Conservation (phyloP, 2,329 filamentous ascomycete genomes). For the Westerdykella aurantiaca region DNA sequence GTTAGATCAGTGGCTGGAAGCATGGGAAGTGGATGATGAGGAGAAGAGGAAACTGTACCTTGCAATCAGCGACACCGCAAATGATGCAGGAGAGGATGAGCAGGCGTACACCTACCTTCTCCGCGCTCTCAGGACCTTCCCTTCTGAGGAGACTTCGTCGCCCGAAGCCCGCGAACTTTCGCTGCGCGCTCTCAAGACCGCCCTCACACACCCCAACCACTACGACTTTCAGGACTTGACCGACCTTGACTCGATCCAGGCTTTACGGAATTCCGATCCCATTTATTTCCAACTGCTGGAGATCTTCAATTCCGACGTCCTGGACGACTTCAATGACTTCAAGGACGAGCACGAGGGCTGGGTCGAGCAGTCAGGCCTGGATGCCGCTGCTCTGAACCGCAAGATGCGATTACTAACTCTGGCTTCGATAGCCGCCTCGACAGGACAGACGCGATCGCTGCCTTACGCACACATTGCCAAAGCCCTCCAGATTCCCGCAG, state of each 20-base stretch:
- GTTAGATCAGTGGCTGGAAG: conserved; percentile 72
- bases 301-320: conserved; percentile 87
- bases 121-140: conserved; percentile 71
- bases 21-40: conserved; percentile 78
- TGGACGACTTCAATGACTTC: conserved; percentile 95
- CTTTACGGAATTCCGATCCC: conserved; percentile 76
- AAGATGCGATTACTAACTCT: conserved; percentile 97
- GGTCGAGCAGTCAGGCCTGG: conserved; percentile 67
- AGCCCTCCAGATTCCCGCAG: conserved; percentile 72
- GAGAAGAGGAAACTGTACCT: conserved; percentile 81
- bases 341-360: conserved; percentile 84
- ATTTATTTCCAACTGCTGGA: conserved; percentile 88
- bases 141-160: conserved; percentile 51
- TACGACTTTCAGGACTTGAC: conserved; percentile 71
- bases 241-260: conserved; percentile 71
- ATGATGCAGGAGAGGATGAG: conserved; percentile 70
- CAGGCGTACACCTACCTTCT: conserved; percentile 68
- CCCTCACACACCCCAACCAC: conserved; percentile 60
- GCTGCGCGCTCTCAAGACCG: conserved; percentile 59
- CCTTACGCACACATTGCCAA: conserved; percentile 80
- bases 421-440: conserved; percentile 77
- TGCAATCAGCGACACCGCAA: conserved; percentile 73
- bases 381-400: conserved; percentile 70
- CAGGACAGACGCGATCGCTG: conserved; percentile 71
- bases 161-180: conserved; percentile 54